Base-by-base conservation (phyloP, 768 basidiomycete genomes). In the Sistotremastrum suecicum region DNA sequence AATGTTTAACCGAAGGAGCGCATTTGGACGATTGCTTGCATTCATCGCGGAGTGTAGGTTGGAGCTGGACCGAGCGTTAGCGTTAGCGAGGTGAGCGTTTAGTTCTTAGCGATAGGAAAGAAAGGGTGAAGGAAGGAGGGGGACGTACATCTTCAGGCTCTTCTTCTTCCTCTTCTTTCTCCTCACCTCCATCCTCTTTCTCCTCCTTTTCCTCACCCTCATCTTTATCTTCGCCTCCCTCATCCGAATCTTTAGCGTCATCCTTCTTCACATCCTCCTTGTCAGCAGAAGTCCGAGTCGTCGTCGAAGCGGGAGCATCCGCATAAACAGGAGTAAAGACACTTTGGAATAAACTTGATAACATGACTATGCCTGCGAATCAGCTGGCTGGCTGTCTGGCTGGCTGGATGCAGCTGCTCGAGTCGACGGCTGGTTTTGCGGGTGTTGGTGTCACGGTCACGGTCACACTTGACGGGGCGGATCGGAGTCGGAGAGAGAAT, bases 141-240 rank as follows among this genome's bases (percentile, higher is more conserved):
- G 45, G 20, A 75, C 83, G 59, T 55, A 91, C 87, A 59, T 91
- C 88, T 63, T 89, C 85, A 9, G 86, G 85, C 52, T 87, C 75
- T 50, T 70, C 72, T 35, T 63, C 67, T 45, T 71, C 69, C 50
- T 76, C 77, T 42, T 59, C 63, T 43, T 63, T 63, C 45, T 53
- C 60, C 62, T 50, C 58, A 12, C 44, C 57, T 29, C 49, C 71
- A 48, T 69, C 68, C 43, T 64, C 70, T 49, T 69, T 61, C 43
- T 56, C 54, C 36, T 56, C 49, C 46, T 57, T 54, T 43, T 51
- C 54, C 33, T 49, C 45, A 20, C 43, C 36, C 34, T 47, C 47
- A 42, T 49, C 42, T 29, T 47, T 53, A 37, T 70, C 68, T 7
- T 58, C 59, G 38, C 62, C 58, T 39, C 57, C 54, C 43, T 61